Percentiles rank a stretch among this genome's conserved stretches.
These are phyloP conservation scores for Discostella stelligeroides DNA, from an alignment of 108 stramenopile genomes.

Conservation along the genomic window DNA sequence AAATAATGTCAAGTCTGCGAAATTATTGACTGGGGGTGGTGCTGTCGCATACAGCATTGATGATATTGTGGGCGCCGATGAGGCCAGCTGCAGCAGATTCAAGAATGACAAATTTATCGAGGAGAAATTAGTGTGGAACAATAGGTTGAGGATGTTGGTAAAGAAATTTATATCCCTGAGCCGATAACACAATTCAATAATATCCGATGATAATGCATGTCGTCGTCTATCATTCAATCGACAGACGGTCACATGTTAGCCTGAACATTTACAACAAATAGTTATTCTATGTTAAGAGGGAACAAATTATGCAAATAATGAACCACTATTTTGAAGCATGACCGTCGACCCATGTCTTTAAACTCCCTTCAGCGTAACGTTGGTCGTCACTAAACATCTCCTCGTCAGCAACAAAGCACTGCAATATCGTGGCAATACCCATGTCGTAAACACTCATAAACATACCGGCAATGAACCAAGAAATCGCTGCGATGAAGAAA, in stretches of 20 bases:
- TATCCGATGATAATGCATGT: too few relatives aligned
- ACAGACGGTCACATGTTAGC: too few relatives aligned
- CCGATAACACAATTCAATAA: neutral
- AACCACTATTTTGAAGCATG: slow-evolving; percentile 10
- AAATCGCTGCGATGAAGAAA: slow-evolving; percentile 63
- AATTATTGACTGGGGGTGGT: slow-evolving; percentile 13
- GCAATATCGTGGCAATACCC: slow-evolving; percentile 80
- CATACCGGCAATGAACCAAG: slow-evolving; percentile 62
- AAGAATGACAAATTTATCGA: slow-evolving; percentile 66
- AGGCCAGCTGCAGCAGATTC: slow-evolving; percentile 68
- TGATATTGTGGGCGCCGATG: slow-evolving; percentile 61
- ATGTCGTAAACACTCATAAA: slow-evolving; percentile 75
- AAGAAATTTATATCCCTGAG: slow-evolving; percentile 47
- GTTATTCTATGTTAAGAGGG: too few relatives aligned
- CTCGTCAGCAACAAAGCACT: slow-evolving; percentile 91
- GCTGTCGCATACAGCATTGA: slow-evolving; percentile 73
- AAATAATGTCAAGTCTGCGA: slow-evolving; percentile 33
- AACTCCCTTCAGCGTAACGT: slow-evolving; percentile 64
- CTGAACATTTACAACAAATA: too few relatives aligned
- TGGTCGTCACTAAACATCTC: slow-evolving; percentile 80
- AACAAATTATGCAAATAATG: too few relatives aligned
- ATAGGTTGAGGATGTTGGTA: slow-evolving; percentile 60
- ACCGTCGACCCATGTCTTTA: slow-evolving; percentile 41
- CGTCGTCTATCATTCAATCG: too few relatives aligned
- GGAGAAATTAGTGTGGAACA: slow-evolving; percentile 69